A percentile compares a stretch with the other conserved stretches of the same genome.
Evolutionary conservation across 2,329 filamentous ascomycete genomes (phyloP).

Genomic region (Pseudogymnoascus sp.): DNA sequence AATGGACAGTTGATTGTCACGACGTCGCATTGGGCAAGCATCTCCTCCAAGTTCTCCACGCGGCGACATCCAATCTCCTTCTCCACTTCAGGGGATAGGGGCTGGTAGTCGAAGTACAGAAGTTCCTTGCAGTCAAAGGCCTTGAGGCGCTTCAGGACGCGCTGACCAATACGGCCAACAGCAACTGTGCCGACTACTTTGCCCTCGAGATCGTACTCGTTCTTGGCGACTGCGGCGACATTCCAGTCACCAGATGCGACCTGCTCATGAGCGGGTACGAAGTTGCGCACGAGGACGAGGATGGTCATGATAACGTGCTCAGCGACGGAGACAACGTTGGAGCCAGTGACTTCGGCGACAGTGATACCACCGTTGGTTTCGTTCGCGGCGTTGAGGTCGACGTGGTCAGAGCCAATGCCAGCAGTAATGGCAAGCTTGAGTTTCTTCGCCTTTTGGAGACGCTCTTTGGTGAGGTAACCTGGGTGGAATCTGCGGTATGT

Average conservation of each 20-base stretch:
- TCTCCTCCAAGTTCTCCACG: slow-evolving; percentile 83
- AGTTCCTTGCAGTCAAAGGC: slow-evolving; percentile 99
- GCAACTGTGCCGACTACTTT: slow-evolving; percentile 98
- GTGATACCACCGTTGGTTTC: slow-evolving; percentile 96
- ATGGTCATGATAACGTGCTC: slow-evolving; percentile 99
- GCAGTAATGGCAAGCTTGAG: slow-evolving; percentile 96
- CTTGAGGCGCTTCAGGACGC: slow-evolving; percentile 91
- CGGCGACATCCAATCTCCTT: slow-evolving; percentile 91
- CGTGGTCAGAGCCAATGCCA: slow-evolving; percentile 96
- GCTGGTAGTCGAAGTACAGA: slow-evolving; percentile 99
- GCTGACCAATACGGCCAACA: slow-evolving; percentile 95
- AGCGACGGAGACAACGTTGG: slow-evolving; percentile 96
- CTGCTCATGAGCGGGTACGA: slow-evolving; percentile 93
- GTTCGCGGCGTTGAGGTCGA: slow-evolving; percentile 94
- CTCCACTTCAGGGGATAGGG: slow-evolving; percentile 74
- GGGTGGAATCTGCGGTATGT: slow-evolving; percentile 71
- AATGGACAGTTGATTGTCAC: slow-evolving; percentile 99
- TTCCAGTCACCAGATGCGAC: slow-evolving; percentile 87
- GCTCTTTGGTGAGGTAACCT: slow-evolving; percentile 93
- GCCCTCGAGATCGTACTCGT: slow-evolving; percentile 93
- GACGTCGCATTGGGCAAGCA: slow-evolving; percentile 88
- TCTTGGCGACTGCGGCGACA: slow-evolving; percentile 92
- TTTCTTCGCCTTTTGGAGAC: slow-evolving; percentile 96
- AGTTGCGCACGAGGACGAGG: slow-evolving; percentile 92
- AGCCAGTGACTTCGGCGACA: slow-evolving; percentile 94